These are phyloP conservation scores for Nissolia schottii DNA, from an alignment of 306 rosid genomes.

Conservation along the genomic window DNA sequence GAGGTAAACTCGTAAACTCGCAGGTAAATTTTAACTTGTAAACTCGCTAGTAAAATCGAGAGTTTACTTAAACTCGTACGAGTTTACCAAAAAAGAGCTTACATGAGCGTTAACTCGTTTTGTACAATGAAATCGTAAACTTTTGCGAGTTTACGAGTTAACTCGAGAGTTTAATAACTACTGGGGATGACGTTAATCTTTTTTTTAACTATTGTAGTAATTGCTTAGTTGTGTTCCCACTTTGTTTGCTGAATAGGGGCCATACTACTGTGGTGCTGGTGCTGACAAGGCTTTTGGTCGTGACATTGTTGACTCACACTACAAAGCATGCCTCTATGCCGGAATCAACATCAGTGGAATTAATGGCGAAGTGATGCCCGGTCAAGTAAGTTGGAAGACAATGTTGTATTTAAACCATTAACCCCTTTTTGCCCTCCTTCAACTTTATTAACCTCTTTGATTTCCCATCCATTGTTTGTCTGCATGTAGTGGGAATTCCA, in stretches of 20 bases:
- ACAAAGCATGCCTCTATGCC: slow-evolving; percentile 91
- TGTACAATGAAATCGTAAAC: too few relatives aligned
- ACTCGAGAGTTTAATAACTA: too few relatives aligned
- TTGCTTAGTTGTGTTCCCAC: background rate
- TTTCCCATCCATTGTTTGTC: background rate
- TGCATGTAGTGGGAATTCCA: slow-evolving; percentile 86
- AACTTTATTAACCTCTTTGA: background rate
- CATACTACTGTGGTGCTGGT: slow-evolving; percentile 80
- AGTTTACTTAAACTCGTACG: too few relatives aligned
- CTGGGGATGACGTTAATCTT: background rate
- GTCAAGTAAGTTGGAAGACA: slow-evolving; percentile 46
- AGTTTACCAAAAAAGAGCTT: too few relatives aligned
- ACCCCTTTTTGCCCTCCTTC: background rate
- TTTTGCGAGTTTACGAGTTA: too few relatives aligned
- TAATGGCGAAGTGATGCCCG: slow-evolving; percentile 98
- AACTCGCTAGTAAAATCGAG: too few relatives aligned
- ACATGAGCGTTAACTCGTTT: too few relatives aligned
- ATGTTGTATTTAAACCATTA: background rate
- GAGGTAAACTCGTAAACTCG: too few relatives aligned
- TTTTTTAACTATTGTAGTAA: too few relatives aligned
- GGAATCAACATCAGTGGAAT: slow-evolving; percentile 88
- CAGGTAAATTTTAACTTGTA: too few relatives aligned
- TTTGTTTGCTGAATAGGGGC: slow-evolving; percentile 53
- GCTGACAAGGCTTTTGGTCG: slow-evolving; percentile 93
- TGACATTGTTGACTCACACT: slow-evolving; percentile 81